These are phyloP conservation scores for Epichloe glyceriae DNA, from an alignment of 2,329 filamentous ascomycete species.

Conservation along the genomic window DNA sequence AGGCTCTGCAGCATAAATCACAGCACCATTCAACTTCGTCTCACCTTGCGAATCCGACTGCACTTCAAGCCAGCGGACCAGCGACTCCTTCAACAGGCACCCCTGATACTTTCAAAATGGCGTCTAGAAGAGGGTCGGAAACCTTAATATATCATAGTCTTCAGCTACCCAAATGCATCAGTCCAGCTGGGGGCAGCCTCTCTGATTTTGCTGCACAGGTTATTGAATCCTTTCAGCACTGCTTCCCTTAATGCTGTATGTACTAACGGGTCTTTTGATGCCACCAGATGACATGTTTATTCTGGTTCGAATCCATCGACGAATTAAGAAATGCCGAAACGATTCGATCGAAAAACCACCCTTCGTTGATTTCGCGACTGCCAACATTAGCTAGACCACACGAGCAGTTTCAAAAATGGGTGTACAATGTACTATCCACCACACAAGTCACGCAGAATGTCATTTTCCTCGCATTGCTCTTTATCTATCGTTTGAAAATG, in stretches of 20 bases:
- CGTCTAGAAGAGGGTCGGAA: slow-evolving; percentile 26
- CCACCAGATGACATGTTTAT: slow-evolving; percentile 76
- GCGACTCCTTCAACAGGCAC: slow-evolving; percentile 25
- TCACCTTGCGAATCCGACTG: slow-evolving; percentile 9
- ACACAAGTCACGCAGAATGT: slow-evolving; percentile 97
- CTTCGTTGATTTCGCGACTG: slow-evolving; percentile 36
- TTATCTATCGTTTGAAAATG: slow-evolving; percentile 86
- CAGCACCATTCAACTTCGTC: neutral
- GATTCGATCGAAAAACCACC: slow-evolving; percentile 29
- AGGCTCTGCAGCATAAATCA: slow-evolving; percentile 6
- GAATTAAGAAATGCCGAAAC: slow-evolving; percentile 64
- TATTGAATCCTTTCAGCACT: slow-evolving; percentile 14
- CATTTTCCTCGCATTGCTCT: slow-evolving; percentile 75
- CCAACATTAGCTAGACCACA: slow-evolving; percentile 62
- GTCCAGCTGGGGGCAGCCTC: slow-evolving; percentile 59
- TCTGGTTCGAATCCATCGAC: slow-evolving; percentile 91
- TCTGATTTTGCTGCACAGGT: slow-evolving; percentile 78
- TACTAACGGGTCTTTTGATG: neutral
- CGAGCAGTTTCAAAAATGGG: slow-evolving; percentile 83
- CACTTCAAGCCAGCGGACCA: slow-evolving; percentile 22
- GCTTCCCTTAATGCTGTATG: neutral
- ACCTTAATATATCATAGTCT: slow-evolving; percentile 46
- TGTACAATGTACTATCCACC: slow-evolving; percentile 76
- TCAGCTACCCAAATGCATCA: slow-evolving; percentile 65
- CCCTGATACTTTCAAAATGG: slow-evolving; percentile 14